Evolutionary conservation across 495 filamentous ascomycete genomes (phyloP), one percentile per base, ranked within the genome.

Genomic region (Tuber brumale): DNA sequence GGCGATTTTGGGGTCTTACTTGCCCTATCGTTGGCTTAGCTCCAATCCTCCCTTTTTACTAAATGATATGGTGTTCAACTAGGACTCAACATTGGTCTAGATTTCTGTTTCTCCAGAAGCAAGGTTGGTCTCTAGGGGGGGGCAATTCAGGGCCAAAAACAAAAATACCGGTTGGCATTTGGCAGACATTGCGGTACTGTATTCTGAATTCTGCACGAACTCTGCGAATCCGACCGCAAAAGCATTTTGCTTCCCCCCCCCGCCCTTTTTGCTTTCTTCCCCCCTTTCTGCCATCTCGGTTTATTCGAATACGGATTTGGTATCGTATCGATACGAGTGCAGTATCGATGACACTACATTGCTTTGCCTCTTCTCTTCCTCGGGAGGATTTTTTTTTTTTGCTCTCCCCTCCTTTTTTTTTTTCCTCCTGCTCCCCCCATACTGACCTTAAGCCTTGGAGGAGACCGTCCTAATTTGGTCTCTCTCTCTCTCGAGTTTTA

Each of bases 131-230:
- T 31, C n/a, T 61, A 61, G 27, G 51, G 51, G 51, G 27, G 51
- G 51, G 51, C 51, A 31, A 61, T 61, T 16, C 51, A 31, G 76
- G 76, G 69, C 76, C 76, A 72, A 77, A n/a, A n/a, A n/a, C n/a
- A n/a, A n/a, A n/a, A 78, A 70, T 66, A 77, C 76, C 72, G 76
- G 76, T 77, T 37, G 70, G 45, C 70, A 71, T 74, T 78, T 46
- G 76, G 51, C 74, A 27, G 41, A 69, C 70, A 48, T n/a, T n/a
- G n/a, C n/a, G n/a, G n/a, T 72, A 45, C 12, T 16, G 43, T 46
- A 74, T 75, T 77, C 76, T 42, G 70, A 77, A 72, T 78, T 77
- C 76, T 77, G 74, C 70, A 77, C 43, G 43, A 51, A 46, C 41
- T 10, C 48, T 76, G 69, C 74, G 46, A 69, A 76, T 48, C 51